These are phyloP conservation scores for Chlorencoelia australis DNA, from an alignment of 2,329 filamentous ascomycete genomes.

Conservation along the genomic window DNA sequence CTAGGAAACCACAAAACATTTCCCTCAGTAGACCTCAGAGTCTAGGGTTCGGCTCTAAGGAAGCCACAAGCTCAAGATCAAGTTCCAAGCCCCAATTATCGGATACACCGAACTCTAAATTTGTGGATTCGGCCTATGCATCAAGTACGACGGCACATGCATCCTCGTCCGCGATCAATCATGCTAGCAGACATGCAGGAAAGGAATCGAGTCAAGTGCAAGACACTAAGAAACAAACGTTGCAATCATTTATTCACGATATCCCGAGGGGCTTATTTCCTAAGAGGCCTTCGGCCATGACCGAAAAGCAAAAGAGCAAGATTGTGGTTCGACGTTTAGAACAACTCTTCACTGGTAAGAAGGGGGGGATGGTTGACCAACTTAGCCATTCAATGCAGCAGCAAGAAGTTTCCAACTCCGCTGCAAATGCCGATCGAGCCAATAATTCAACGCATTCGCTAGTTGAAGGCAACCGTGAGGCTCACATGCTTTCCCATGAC, in stretches of 20 bases:
- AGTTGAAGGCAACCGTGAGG: constrained; percentile 31
- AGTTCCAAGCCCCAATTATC: constrained; percentile 27
- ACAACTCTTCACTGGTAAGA: constrained; percentile 71
- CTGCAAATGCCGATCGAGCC: constrained; percentile 30
- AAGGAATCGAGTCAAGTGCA: constrained; percentile 3
- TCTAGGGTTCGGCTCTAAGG: constrained; percentile 28
- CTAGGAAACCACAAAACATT: no score
- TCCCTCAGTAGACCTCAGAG: no score
- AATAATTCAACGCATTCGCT: constrained; percentile 13
- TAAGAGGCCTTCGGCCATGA: constrained; percentile 45
- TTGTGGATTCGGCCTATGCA: constrained; percentile 47
- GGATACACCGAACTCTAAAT: constrained; percentile 29
- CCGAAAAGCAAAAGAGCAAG: constrained; percentile 66
- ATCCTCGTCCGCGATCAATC: no score
- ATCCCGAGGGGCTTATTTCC: constrained; percentile 62
- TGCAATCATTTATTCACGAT: constrained; percentile 61
- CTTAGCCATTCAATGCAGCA: constrained; percentile 22
- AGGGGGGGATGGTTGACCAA: constrained; percentile 26
- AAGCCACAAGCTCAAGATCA: background rate
- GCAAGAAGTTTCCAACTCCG: constrained; percentile 45
- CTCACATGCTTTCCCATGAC: constrained; percentile 27
- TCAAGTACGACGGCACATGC: no score
- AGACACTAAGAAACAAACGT: constrained; percentile 40
- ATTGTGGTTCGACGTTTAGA: constrained; percentile 67
- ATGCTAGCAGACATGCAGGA: constrained; percentile 1